Base-by-base conservation (phyloP, 2,329 filamentous ascomycete species). In the Aspergillus sp. region DNA sequence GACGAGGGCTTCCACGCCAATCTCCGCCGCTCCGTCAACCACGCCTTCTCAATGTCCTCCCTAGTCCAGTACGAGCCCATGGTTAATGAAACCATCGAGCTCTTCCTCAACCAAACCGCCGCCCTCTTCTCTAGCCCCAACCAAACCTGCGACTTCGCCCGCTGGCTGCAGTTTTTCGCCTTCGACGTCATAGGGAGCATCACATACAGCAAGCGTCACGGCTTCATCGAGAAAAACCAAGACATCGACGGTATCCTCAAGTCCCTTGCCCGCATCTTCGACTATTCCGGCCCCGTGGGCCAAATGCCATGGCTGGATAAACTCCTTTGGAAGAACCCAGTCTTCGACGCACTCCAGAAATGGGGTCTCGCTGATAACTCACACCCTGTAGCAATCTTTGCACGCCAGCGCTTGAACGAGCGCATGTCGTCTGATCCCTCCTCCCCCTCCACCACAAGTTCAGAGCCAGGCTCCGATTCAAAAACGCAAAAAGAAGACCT, bases 131-230 rank as follows among this genome's bases (percentile, higher is more conserved):
- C 54, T 24, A 19, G 24, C 13, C 27, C 22, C 5, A n/a, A 15
- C 7, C 24, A 37, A 17, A 37, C 55, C 39, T 67, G 64, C 33
- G 61, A 68, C 37, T 67, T 70, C 34, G 60, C 62, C 3, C 59
- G 59, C 13, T 93, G 89, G 89, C 76, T 93, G 58, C 89, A 93
- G 67, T 92, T 87, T 69, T 92, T 90, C 65, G 89, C 90, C 0
- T 93, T 93, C 67, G 89, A 93, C 67, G 89, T 92, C n/a, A 91
- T 91, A 61, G 89, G 89, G 6, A 86, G 90, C 61, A 84, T 92
- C 67, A 91, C 89, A 0, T 92, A 89, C 75, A 87, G 85, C 72
- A 90, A 90, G 71, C 81, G 88, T 0, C 83, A 92, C 59, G 90
- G 90, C 0, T 93, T 93, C 64, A 75, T 93, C 1, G 89, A 93